These are phyloP conservation scores for Podospora anserina DNA, from an alignment of 495 filamentous ascomycete species.

Conservation along the genomic window DNA sequence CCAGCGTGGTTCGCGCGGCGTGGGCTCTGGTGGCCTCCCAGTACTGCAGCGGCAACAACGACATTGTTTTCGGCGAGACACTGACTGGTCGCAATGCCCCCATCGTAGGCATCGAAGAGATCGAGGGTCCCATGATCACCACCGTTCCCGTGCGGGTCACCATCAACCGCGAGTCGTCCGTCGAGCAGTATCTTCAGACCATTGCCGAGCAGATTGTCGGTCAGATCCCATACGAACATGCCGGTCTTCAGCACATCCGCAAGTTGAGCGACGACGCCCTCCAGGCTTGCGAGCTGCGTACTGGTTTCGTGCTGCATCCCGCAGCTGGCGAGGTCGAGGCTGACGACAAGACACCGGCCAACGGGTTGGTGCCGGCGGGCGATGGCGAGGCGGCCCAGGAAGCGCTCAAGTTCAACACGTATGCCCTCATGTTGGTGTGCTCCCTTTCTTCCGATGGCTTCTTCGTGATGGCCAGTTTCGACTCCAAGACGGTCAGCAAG, in stretches of 20 bases:
- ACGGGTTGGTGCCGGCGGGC: conserved; percentile 48
- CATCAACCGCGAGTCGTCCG: conserved; percentile 17
- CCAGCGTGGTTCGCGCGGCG: conserved; percentile 40
- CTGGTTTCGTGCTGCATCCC: conserved; percentile 48
- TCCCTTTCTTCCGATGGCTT: conserved; percentile 55
- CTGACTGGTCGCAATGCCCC: conserved; percentile 46
- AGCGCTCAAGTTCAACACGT: conserved; percentile 65
- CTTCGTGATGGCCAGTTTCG: conserved; percentile 60
- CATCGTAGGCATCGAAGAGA: conserved; percentile 44
- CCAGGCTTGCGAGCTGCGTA: conserved; percentile 59
- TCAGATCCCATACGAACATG: conserved; percentile 61
- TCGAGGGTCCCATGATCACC: conserved; percentile 54
- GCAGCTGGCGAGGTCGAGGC: conserved; percentile 32
- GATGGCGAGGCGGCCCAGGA: conserved; percentile 56
- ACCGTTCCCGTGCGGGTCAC: conserved; percentile 54
- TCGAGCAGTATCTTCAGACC: conserved; percentile 37
- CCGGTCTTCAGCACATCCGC: conserved; percentile 67
- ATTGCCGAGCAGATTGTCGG: conserved; percentile 54
- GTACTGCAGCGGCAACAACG: conserved; percentile 37
- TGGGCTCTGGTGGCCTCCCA: conserved; percentile 44
- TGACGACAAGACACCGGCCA: conserved; percentile 41
- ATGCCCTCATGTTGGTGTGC: conserved; percentile 63
- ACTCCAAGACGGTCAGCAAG: conserved; percentile 43
- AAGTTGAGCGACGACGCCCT: conserved; percentile 58
- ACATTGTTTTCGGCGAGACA: conserved; percentile 43